phyloP scores from a whole-genome alignment of 495 filamentous ascomycete genomes.

The Lasiosphaeria miniovina region DNA sequence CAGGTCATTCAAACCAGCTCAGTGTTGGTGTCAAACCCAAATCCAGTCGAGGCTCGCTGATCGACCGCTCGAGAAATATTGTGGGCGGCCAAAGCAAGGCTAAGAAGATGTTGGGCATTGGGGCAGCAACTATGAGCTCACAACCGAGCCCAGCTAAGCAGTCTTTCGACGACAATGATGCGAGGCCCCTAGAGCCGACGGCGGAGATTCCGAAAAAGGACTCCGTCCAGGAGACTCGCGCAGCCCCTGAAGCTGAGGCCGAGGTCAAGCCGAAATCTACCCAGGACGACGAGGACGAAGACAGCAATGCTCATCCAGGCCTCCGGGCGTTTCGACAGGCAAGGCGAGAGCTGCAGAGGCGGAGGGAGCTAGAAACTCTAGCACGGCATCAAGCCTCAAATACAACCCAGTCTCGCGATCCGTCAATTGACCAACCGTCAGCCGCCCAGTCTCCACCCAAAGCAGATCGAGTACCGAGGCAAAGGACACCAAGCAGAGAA shows the following conservation, averaged over 20 bases:
- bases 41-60: constrained; percentile 58
- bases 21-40: constrained; percentile 66
- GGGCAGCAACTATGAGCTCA: constrained; percentile 47
- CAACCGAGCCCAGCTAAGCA: constrained; percentile 47
- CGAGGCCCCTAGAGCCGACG: constrained; percentile 25
- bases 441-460: constrained; percentile 28
- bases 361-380: constrained; percentile 46
- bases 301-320: constrained; percentile 37
- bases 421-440: constrained; percentile 19
- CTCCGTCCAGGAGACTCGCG: constrained; percentile 37
- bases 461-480: constrained; percentile 29
- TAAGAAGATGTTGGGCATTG: constrained; percentile 70
- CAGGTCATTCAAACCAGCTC: constrained; percentile 55
- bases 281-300: constrained; percentile 26
- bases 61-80: constrained; percentile 40
- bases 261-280: constrained; percentile 13
- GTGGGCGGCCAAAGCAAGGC: constrained; percentile 53
- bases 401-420: constrained; percentile 17
- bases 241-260: constrained; percentile 17
- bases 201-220: constrained; percentile 43
- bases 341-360: constrained; percentile 48
- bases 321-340: constrained; percentile 51
- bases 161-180: constrained; percentile 29
- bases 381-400: constrained; percentile 31
- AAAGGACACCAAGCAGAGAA: constrained; percentile 45